Evolutionary conservation across 345 rosid species (phyloP), one percentile per base, ranked within the genome.

Genomic region (Eucalyptus curtisii): DNA sequence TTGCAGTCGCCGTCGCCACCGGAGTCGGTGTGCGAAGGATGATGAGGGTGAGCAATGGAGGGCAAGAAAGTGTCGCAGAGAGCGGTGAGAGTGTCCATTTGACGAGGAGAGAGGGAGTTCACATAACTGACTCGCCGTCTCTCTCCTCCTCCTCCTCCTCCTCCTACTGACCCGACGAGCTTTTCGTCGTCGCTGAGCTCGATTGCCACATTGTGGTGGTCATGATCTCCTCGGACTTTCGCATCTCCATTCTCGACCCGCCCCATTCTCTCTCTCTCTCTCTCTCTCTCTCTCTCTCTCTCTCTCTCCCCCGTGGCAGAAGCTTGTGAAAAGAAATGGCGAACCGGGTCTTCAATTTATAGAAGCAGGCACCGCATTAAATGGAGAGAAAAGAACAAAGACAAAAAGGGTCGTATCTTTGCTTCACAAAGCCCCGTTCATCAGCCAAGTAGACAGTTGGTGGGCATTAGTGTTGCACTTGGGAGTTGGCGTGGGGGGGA

Each of bases 21-120:
- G 27, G 44, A 5, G 76, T 53, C 86, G 50, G 68, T 86, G 27
- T 66, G 87, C 13, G 53, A 16, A 42, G 86, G 52, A 89, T 88
- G 64, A 79, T 68, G 84, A 42, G 86, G 52, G 87, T 88, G 59
- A 79, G 71, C 87, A 87, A 95, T 59, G 27, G 97, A 93, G 13
- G 98, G 96, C 88, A 95, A 89, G 88, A 97, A 91, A 49, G 98
- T 93, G 87, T 97, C 97, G 49, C 96, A 96, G 37, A 97, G 88
- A 52, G 99, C 95, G 7, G 91, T 88, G 7, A 97, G 95, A 85
- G 98, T 91, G 50, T 95, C 97, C 96, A 95, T 95, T 90, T 96
- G 93, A 71, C 95, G 91, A 79, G 89, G 76, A 47, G 94, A 90
- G 71, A 96, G 93, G 10, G 94, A 90, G 88, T 93, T 96, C n/a